phyloP scores from a whole-genome alignment of 148 eudicot species.

The Camellia japonica region DNA sequence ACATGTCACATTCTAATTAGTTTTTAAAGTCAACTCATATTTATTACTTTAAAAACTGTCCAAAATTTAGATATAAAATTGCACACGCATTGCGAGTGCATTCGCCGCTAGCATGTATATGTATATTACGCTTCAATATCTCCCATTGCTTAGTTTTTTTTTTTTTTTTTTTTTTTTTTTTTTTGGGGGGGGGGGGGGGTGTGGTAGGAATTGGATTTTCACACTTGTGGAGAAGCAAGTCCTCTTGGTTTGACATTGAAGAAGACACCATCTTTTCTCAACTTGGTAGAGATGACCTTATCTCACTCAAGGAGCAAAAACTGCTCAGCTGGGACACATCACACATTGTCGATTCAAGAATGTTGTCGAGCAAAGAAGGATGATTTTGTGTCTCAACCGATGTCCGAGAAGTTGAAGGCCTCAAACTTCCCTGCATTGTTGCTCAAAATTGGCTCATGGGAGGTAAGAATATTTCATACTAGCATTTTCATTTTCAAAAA shows the following conservation, averaged over 20 bases:
- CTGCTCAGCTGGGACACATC: not conserved
- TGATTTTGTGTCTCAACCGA: not conserved
- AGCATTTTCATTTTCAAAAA: too few relatives aligned
- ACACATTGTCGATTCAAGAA: not conserved
- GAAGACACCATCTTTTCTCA: conserved; percentile 26
- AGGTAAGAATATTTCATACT: conserved; percentile 23
- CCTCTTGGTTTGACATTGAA: conserved; percentile 23
- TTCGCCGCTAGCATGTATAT: not conserved
- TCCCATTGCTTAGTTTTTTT: too few relatives aligned
- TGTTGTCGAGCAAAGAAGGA: not conserved
- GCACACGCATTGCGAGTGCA: too few relatives aligned
- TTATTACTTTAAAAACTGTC: too few relatives aligned
- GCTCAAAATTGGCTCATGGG: conserved; percentile 63
- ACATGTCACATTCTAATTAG: too few relatives aligned
- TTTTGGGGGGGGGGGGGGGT: too few relatives aligned
- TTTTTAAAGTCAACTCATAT: too few relatives aligned
- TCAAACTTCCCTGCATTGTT: conserved; percentile 49
- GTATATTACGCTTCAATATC: not conserved
- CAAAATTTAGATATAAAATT: too few relatives aligned
- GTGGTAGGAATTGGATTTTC: not conserved
- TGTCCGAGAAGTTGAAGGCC: conserved; percentile 41
- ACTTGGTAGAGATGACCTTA: conserved; percentile 16
- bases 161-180: too few relatives aligned
- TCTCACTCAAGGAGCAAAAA: conserved; percentile 2
- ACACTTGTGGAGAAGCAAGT: conserved; percentile 6